Conservation (phyloP, 2,329 filamentous ascomycete species). For the Fusarium virguliforme region DNA sequence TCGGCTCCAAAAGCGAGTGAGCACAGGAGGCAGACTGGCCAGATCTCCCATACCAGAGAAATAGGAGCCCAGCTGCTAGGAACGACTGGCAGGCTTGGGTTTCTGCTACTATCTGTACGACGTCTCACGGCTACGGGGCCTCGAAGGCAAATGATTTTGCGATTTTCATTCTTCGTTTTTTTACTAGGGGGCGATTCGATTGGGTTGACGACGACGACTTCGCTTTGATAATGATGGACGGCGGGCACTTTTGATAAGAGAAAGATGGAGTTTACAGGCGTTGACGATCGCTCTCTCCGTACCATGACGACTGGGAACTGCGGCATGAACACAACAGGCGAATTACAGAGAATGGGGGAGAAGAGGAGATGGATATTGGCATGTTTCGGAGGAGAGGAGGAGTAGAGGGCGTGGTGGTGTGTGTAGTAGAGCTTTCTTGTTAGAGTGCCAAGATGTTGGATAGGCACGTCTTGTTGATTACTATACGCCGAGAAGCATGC, state of each 20-base stretch:
- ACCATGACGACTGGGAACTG: constrained; percentile 22
- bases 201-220: constrained; percentile 38
- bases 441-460: constrained; percentile 41
- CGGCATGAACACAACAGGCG: constrained; percentile 22
- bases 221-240: constrained; percentile 43
- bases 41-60: constrained; percentile 75
- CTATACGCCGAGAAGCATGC: constrained; percentile 32
- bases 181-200: constrained; percentile 27
- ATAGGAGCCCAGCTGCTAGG: constrained; percentile 65
- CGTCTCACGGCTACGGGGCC: constrained; percentile 48
- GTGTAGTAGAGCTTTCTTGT: constrained; percentile 26
- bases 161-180: constrained; percentile 10
- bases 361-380: constrained; percentile 35
- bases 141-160: constrained; percentile 36
- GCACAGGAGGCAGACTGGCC: constrained; percentile 81
- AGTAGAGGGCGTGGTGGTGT: constrained; percentile 18
- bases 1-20: constrained; percentile 83
- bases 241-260: constrained; percentile 45
- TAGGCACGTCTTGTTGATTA: constrained; percentile 31
- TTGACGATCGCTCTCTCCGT: constrained; percentile 38
- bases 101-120: constrained; percentile 58
- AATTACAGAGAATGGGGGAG: constrained; percentile 26
- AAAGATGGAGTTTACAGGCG: constrained; percentile 49
- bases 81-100: constrained; percentile 58
- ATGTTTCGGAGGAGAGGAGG: constrained; percentile 23